These are phyloP conservation scores for Lachnellula cervina DNA, from an alignment of 2,329 filamentous ascomycete genomes.

Conservation along the genomic window DNA sequence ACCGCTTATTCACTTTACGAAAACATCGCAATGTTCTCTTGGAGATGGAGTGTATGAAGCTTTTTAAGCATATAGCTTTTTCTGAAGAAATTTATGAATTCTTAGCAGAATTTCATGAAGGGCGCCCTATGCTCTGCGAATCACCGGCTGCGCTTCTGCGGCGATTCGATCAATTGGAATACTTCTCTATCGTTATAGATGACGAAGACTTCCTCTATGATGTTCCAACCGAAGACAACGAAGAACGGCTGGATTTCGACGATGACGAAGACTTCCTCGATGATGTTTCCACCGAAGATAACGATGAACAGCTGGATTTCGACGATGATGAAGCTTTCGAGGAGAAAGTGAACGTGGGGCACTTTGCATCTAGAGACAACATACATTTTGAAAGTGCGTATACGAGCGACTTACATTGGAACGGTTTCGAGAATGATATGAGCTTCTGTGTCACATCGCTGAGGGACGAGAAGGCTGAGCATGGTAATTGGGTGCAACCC, in stretches of 20 bases:
- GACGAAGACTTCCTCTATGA: background rate
- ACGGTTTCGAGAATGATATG: background rate
- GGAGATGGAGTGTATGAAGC: slow-evolving; percentile 3
- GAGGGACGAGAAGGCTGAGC: background rate
- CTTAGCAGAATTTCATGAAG: background rate
- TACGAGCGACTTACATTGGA: background rate
- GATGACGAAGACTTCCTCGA: background rate
- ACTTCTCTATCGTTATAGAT: slow-evolving; percentile 7
- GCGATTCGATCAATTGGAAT: slow-evolving; percentile 1
- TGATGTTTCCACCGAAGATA: background rate
- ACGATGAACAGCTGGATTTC: background rate
- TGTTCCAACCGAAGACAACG: background rate
- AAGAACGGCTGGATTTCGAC: background rate
- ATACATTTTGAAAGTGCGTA: slow-evolving; percentile 10
- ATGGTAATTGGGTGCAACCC: slow-evolving; percentile 7
- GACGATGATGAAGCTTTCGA: background rate
- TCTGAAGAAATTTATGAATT: background rate
- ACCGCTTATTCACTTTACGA: slow-evolving; percentile 10
- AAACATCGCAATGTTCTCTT: slow-evolving; percentile 5
- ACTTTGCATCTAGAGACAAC: slow-evolving; percentile 8
- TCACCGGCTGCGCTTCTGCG: slow-evolving; percentile 1
- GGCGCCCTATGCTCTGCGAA: background rate
- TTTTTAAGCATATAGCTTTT: slow-evolving; percentile 10
- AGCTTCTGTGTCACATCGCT: background rate
- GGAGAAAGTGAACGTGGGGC: background rate